phyloP scores from a whole-genome alignment of 805 yeast genomes.

The Jamesozyma jinghongensis region DNA sequence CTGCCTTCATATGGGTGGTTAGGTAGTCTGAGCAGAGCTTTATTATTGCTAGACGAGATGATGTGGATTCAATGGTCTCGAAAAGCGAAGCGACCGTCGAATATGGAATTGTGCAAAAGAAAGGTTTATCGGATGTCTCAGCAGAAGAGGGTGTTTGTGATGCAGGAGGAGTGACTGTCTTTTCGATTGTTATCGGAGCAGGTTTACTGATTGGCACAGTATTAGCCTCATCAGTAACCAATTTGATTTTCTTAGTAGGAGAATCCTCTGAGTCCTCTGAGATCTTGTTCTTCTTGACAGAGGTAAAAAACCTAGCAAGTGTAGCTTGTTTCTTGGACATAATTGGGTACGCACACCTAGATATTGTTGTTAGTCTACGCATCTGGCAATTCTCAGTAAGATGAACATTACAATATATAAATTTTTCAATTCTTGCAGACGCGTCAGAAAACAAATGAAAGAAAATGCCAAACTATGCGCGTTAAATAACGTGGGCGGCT shows the following conservation, averaged over 20 bases:
- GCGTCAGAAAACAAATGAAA: too few species aligned
- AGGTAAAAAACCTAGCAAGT: constrained; percentile 26
- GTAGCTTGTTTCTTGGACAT: constrained; percentile 21
- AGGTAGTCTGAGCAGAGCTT: constrained; percentile 68
- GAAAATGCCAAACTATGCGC: too few species aligned
- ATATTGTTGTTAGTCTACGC: constrained; percentile 1
- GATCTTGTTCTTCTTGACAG: constrained; percentile 13
- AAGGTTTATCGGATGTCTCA: too few species aligned
- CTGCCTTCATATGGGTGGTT: constrained; percentile 46
- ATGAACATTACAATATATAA: too few species aligned
- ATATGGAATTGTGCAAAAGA: constrained; percentile 25
- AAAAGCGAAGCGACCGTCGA: constrained; percentile 49
- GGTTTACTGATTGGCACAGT: not conserved
- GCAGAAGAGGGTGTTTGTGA: too few species aligned
- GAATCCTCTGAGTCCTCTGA: constrained; percentile 1
- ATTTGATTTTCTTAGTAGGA: too few species aligned
- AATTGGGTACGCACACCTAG: constrained; percentile 3
- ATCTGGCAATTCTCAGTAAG: too few species aligned
- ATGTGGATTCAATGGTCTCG: constrained; percentile 66
- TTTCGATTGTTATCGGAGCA: too few species aligned
- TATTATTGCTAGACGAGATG: constrained; percentile 76
- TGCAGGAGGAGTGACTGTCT: too few species aligned
- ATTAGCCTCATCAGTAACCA: not conserved
- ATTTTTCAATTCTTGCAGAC: too few species aligned
- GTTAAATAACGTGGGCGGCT: too few species aligned